Evolutionary conservation across 73 alveolate species (phyloP).

Genomic region (Diophrys sp.): DNA sequence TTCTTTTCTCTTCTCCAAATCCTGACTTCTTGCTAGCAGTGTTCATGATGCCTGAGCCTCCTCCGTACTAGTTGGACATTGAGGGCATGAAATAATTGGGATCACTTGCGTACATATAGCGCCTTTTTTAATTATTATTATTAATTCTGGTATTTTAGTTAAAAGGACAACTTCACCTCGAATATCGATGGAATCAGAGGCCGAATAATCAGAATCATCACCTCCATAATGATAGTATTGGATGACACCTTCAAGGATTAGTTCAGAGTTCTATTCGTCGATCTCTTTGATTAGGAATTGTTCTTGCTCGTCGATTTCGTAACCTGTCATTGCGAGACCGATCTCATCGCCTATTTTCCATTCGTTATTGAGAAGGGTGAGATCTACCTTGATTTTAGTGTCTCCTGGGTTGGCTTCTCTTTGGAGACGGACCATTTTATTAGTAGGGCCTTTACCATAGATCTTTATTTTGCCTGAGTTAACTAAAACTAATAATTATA

Average conservation of each 20-base stretch:
- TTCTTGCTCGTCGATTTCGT: not conserved
- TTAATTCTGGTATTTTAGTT: no score
- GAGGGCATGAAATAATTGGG: slow-evolving; percentile 3
- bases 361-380: not conserved
- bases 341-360: slow-evolving; percentile 5
- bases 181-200: not conserved
- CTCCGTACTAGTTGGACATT: not conserved
- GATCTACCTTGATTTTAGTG: not conserved
- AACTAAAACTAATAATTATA: no score
- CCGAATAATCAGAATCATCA: not conserved
- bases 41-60: no score
- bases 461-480: not conserved
- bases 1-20: slow-evolving; percentile 20
- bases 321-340: not conserved
- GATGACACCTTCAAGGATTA: not conserved
- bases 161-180: slow-evolving; percentile 1
- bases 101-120: not conserved
- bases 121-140: not conserved
- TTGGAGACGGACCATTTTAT: not conserved
- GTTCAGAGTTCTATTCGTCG: not conserved
- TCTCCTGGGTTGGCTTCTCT: not conserved
- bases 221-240: slow-evolving; percentile 4
- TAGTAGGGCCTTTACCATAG: not conserved
- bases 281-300: not conserved
- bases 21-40: slow-evolving; percentile 5